A percentile compares a stretch with the other conserved stretches of the same genome.
Evolutionary conservation across 2,329 filamentous ascomycete species (phyloP).

Genomic region (Fusarium sp.): DNA sequence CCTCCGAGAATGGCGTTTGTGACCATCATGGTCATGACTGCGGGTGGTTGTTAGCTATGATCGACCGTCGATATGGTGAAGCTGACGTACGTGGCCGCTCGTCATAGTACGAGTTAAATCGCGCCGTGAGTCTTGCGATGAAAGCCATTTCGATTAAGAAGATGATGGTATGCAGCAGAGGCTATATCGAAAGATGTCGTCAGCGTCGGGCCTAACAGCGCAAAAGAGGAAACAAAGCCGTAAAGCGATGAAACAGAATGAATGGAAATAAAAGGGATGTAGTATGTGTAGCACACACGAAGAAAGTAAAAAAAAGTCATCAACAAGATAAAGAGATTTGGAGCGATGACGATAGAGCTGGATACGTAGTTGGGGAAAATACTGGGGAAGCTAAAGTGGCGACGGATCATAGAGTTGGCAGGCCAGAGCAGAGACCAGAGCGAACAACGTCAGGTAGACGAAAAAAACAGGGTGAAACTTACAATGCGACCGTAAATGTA

Average conservation of each 20-base stretch:
- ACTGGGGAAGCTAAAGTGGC: conserved; percentile 37
- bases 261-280: neutral
- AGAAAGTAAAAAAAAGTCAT: conserved; percentile 1
- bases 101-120: conserved; percentile 95
- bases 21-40: conserved; percentile 98
- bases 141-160: conserved; percentile 91
- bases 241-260: neutral
- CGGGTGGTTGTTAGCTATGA: conserved; percentile 17
- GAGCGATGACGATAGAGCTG: conserved; percentile 26
- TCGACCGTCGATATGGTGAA: neutral
- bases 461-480: conserved; percentile 32
- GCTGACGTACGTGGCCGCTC: conserved; percentile 78
- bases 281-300: neutral
- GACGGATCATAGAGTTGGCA: conserved; percentile 37
- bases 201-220: conserved; percentile 28
- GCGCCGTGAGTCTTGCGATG: conserved; percentile 81
- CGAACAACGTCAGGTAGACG: neutral
- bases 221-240: neutral
- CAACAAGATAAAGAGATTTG: conserved; percentile 11
- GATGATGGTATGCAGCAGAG: conserved; percentile 85
- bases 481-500: conserved; percentile 43
- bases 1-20: conserved; percentile 96
- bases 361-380: conserved; percentile 29
- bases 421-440: neutral
- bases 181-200: conserved; percentile 65